phyloP scores from a whole-genome alignment of 768 basidiomycete species.

The Lenzites betulinus region DNA sequence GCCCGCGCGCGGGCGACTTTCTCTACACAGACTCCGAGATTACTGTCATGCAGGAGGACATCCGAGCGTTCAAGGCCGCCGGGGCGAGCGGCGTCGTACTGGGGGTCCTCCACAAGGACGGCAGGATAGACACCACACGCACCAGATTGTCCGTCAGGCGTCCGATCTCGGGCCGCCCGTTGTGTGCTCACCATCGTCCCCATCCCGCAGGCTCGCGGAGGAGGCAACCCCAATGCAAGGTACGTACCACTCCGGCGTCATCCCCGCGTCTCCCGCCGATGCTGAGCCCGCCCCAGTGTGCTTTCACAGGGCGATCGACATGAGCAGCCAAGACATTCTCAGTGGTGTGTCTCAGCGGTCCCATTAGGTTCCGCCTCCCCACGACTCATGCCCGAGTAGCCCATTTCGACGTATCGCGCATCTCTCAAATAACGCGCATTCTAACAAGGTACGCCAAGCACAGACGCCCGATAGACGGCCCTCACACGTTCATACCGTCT shows the following conservation, averaged over 20 bases:
- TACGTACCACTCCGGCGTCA: slow-evolving; percentile 25
- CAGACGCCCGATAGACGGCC: not conserved
- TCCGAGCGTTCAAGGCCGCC: slow-evolving; percentile 56
- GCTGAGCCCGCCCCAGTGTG: slow-evolving; percentile 50
- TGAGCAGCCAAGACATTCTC: slow-evolving; percentile 52
- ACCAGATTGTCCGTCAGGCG: slow-evolving; percentile 52
- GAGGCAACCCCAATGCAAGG: slow-evolving; percentile 66
- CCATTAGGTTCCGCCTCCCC: not conserved
- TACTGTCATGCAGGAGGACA: slow-evolving; percentile 75
- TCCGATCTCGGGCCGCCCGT: not conserved
- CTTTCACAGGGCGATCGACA: slow-evolving; percentile 80
- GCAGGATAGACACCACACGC: slow-evolving; percentile 57
- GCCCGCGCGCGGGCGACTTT: slow-evolving; percentile 81
- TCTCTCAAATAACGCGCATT: slow-evolving; percentile 71
- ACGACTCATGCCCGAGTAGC: too few relatives aligned
- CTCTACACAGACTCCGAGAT: slow-evolving; percentile 68
- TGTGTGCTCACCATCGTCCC: not conserved
- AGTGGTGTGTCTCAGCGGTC: slow-evolving; percentile 44
- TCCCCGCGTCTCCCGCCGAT: not conserved
- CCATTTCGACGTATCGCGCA: slow-evolving; percentile 30
- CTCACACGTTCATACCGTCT: not conserved
- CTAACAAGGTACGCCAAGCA: slow-evolving; percentile 63
- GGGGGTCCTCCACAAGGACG: slow-evolving; percentile 57
- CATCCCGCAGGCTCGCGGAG: slow-evolving; percentile 49
- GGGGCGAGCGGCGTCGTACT: slow-evolving; percentile 69